Evolutionary conservation across 139 green algal species (phyloP).

Genomic region (Auxenochlorella protothecoides): DNA sequence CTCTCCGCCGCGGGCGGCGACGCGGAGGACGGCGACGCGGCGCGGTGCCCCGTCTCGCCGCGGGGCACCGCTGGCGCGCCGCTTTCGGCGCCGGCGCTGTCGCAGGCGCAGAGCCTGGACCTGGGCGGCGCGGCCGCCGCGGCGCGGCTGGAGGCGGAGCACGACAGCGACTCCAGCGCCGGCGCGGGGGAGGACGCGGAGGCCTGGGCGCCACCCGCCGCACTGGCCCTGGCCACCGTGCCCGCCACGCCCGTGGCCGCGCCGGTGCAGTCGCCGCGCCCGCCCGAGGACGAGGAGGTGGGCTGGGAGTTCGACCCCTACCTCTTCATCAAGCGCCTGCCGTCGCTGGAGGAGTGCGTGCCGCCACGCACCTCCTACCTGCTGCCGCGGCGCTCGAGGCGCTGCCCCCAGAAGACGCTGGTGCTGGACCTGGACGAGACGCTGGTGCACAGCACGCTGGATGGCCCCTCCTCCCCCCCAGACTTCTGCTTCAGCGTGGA

Average conservation of each 20-base stretch:
- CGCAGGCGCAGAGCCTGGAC: too few species aligned
- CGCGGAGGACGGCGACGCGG: too few species aligned
- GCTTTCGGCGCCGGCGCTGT: too few species aligned
- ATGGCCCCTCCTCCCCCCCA: constrained; percentile 21
- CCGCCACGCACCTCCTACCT: constrained; percentile 22
- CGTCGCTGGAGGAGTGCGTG: constrained; percentile 36
- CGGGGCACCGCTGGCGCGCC: too few species aligned
- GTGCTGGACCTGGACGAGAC: constrained; percentile 97
- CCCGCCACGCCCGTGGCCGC: not conserved
- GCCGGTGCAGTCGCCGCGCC: too few species aligned
- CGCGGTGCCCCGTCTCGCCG: too few species aligned
- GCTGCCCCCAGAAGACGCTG: constrained; percentile 46
- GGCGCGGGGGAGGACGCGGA: not conserved
- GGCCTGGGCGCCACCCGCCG: not conserved
- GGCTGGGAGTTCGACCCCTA: constrained; percentile 69
- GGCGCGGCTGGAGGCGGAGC: not conserved
- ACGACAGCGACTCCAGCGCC: not conserved
- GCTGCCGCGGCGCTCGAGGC: constrained; percentile 33
- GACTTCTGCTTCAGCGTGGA: constrained; percentile 70
- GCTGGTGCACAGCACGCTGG: constrained; percentile 81
- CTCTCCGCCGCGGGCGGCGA: too few species aligned
- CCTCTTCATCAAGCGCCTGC: constrained; percentile 65
- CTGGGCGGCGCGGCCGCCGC: not conserved
- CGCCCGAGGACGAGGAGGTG: constrained; percentile 38
- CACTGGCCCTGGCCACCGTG: not conserved